Percentiles rank a stretch among this genome's conserved stretches.
These are phyloP conservation scores for Chaetomium globosum DNA, from an alignment of 2,329 filamentous ascomycete species.

Conservation along the genomic window DNA sequence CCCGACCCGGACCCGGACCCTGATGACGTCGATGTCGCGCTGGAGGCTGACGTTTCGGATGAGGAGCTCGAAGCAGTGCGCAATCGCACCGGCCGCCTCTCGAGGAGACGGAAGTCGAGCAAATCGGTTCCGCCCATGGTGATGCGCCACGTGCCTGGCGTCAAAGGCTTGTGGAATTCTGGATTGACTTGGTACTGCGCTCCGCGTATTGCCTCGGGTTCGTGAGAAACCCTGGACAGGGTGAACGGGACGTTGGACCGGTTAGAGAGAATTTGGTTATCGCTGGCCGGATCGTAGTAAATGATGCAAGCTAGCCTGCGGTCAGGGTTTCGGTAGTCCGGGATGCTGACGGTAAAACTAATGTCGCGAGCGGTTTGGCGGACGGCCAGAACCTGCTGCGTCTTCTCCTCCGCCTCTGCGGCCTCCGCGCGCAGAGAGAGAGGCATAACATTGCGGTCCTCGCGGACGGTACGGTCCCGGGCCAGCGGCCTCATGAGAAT, in stretches of 20 bases:
- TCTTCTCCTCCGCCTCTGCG: slow-evolving; percentile 51
- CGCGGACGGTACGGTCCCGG: slow-evolving; percentile 56
- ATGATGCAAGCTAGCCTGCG: slow-evolving; percentile 59
- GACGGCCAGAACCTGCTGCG: slow-evolving; percentile 61
- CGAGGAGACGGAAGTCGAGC: slow-evolving; percentile 61
- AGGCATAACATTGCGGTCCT: slow-evolving; percentile 57
- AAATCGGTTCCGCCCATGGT: slow-evolving; percentile 53
- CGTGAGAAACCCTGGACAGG: slow-evolving; percentile 51
- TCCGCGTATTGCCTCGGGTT: slow-evolving; percentile 43
- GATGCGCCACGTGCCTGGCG: slow-evolving; percentile 61
- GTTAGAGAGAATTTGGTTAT: slow-evolving; percentile 60
- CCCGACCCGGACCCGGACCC: slow-evolving; percentile 5
- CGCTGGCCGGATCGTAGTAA: slow-evolving; percentile 62
- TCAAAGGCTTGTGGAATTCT: slow-evolving; percentile 50
- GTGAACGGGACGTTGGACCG: slow-evolving; percentile 57
- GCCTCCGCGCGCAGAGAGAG: slow-evolving; percentile 59
- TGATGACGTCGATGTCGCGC: neutral
- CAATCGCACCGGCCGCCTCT: slow-evolving; percentile 53
- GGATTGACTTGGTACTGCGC: slow-evolving; percentile 46
- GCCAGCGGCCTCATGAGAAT: slow-evolving; percentile 60
- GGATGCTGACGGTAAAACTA: slow-evolving; percentile 62
- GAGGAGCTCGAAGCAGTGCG: slow-evolving; percentile 41
- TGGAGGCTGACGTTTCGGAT: slow-evolving; percentile 29
- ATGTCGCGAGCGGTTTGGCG: slow-evolving; percentile 63
- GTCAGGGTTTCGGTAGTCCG: slow-evolving; percentile 48